These are phyloP conservation scores for Calamus simplicifolius DNA, from an alignment of 176 grass and related monocot species.

Conservation along the genomic window DNA sequence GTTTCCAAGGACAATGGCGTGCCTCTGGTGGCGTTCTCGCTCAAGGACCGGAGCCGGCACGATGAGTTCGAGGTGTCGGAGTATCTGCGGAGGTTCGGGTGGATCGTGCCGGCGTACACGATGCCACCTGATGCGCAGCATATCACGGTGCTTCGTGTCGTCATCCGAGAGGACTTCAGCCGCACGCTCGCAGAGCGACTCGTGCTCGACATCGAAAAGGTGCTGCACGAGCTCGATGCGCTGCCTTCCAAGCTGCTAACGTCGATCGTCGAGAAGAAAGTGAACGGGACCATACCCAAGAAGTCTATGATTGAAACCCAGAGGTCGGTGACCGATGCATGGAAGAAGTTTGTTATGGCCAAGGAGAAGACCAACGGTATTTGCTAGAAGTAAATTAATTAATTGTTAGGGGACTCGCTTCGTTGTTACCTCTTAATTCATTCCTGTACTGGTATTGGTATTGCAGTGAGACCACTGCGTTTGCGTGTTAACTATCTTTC, in stretches of 20 bases:
- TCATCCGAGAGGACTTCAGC: constrained; percentile 97
- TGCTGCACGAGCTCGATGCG: constrained; percentile 61
- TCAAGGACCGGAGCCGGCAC: constrained; percentile 71
- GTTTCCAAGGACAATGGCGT: constrained; percentile 90
- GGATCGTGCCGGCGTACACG: constrained; percentile 97
- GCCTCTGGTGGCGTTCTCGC: constrained; percentile 89
- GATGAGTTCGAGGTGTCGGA: constrained; percentile 95
- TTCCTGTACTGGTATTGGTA: no score
- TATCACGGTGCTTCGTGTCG: constrained; percentile 86
- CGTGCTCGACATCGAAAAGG: constrained; percentile 79
- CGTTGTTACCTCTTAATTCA: no score
- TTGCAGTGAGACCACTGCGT: no score
- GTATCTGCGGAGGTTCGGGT: constrained; percentile 86
- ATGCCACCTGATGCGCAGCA: constrained; percentile 92
- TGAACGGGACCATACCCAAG: neutral
- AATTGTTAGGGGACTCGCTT: no score
- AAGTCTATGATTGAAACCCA: constrained; percentile 47
- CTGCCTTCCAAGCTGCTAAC: constrained; percentile 52
- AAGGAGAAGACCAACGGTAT: constrained; percentile 73
- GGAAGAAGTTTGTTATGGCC: constrained; percentile 63
- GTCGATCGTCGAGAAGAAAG: no score
- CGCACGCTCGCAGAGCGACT: constrained; percentile 90
- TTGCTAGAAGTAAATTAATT: constrained; percentile 68
- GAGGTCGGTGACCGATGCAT: constrained; percentile 47
- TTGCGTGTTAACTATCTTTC: no score